Percentiles rank a stretch among this genome's conserved stretches.
Evolutionary conservation across 768 basidiomycete genomes (phyloP).

Genomic region (Suillus tomentosus): DNA sequence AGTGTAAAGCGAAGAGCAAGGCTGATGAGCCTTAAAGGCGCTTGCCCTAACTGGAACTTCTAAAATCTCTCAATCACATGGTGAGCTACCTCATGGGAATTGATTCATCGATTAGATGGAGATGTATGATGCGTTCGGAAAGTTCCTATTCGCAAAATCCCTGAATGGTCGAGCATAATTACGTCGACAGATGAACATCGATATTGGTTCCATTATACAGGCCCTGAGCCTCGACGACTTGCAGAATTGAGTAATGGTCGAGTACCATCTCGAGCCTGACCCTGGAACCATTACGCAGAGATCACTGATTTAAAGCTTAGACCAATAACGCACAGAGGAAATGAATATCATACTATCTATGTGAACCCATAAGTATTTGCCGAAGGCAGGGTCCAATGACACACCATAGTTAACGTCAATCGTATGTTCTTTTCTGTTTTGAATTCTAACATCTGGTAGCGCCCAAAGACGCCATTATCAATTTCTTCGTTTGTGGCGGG

Average conservation of each 20-base stretch:
- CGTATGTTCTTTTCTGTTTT: not conserved
- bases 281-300: slow-evolving; percentile 1
- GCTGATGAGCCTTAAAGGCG: too few species aligned
- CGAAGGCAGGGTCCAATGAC: too few species aligned
- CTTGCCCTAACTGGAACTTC: too few species aligned
- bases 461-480: not conserved
- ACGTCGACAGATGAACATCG: not conserved
- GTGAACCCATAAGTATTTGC: not conserved
- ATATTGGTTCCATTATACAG: not conserved
- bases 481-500: not conserved
- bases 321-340: not conserved
- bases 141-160: slow-evolving; percentile 1
- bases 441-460: not conserved
- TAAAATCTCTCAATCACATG: too few species aligned
- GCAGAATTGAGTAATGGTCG: not conserved
- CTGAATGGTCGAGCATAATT: not conserved
- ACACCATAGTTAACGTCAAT: not conserved
- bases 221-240: not conserved
- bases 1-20: too few species aligned
- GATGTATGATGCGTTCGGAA: not conserved
- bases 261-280: not conserved
- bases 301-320: not conserved
- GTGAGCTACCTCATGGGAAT: too few species aligned
- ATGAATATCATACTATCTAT: not conserved
- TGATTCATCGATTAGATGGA: too few species aligned